Base-by-base conservation (phyloP, 1,284 basidiomycete species). In the Mycocalia duriaeana region DNA sequence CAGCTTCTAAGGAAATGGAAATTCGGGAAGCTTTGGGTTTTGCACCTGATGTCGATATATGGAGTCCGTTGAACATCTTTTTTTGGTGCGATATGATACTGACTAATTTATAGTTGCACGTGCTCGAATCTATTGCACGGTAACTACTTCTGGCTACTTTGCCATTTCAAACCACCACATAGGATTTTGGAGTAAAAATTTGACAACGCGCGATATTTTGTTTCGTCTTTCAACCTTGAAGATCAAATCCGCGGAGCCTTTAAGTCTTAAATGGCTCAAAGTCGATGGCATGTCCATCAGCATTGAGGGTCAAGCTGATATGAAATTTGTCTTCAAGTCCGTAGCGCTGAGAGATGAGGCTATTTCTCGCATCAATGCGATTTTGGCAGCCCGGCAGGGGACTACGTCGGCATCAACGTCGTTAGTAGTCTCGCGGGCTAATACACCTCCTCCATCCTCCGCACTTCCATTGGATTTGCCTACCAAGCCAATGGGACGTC, bases 281-380 rank as follows among this genome's bases (percentile, higher is more conserved):
- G 61, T 68, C n/a, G 65, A 75, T 52, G 76, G 74, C 5, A 53
- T 85, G 43, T 57, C 66, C 6, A 53, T 85, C 8, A 66, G 74
- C 44, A 63, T 83, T 9, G 67, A 72, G 31, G 79, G 77, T 9
- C 73, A 76, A 35, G 53, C 62, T 3, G 72, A 77, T 48, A 52
- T 83, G 25, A 64, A 63, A 20, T 74, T 87, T 50, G 70, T 76
- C 28, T 83, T 85, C 60, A 68, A 66, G 53, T 67, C 63, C 7
- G 56, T 60, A 19, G 57, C 64, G 5, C 53, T 66, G 3, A 66
- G 82, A 25, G 72, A 80, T 45, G 74, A 81, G 46, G 77, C 70
- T 2, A 50, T 76, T 5, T 50, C 56, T 13, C 60, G 63, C 16
- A 61, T 77, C 45, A 65, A 65, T 16, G 50, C 48, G 7, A 51